Evolutionary conservation across 768 basidiomycete genomes (phyloP), one percentile per base, ranked within the genome.

Genomic region (Macrolepiota dolichaula): DNA sequence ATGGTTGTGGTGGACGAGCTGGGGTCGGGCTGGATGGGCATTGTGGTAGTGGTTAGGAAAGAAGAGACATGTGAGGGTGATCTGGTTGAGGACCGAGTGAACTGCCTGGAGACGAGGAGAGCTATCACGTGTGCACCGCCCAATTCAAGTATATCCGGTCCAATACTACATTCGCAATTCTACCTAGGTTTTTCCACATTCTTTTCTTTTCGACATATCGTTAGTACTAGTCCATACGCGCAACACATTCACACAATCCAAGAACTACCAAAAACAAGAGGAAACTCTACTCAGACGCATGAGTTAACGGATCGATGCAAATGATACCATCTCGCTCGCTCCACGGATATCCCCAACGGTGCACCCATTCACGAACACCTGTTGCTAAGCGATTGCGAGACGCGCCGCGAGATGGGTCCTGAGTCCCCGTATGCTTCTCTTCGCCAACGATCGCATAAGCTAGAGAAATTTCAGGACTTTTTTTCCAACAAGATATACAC

Each of bases 341-440:
- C 96, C 95, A 97, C 17, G 96, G 92, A 76, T 96, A 98, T 59
- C 92, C 92, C 93, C 94, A 98, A 58, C 90, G 85, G 67, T 94
- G 91, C 50, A 98, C 74, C 89, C 90, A 96, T 68, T 94, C 92
- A 62, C 92, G 88, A 46, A 97, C 88, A 10, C 91, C 92, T 1
- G 91, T 84, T 12, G 92, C 91, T 5, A 98, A 80, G 11, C 96
- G 87, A 24, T 85, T 83, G 55, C 92, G 87, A 7, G 92, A 92
- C 2, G 92, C 86, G 27, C 94, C 94, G 40, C 94, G 83, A 12
- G 79, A 84, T 3, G 83, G 76, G 68, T 96, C 94, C 69, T 96
- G 93, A n/a, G 87, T 89, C 1, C 92, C 96, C 0, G 92, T 94
- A 72, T 98, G 96, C 73, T 95, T 96, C 73, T 96, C 93, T 75